phyloP scores from a whole-genome alignment of 352 stramenopile genomes.

The Globisporangium abappressorium region DNA sequence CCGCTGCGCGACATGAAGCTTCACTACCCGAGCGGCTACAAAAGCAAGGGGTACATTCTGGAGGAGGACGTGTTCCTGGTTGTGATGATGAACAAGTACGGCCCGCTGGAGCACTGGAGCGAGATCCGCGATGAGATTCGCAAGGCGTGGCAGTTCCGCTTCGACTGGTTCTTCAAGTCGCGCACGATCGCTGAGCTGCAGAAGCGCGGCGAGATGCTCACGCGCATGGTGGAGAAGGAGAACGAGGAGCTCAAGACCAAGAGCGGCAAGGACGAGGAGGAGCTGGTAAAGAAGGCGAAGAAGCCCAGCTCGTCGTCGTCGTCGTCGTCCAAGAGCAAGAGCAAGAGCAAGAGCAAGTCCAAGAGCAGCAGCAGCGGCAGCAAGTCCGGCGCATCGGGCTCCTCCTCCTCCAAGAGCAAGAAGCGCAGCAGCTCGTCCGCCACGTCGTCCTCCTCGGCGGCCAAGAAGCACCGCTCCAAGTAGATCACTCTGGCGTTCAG shows the following conservation, averaged over 20 bases:
- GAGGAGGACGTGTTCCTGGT: conserved; percentile 99
- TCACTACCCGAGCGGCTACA: conserved; percentile 86
- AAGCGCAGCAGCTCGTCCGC: conserved; percentile 55
- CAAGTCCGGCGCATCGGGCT: conserved; percentile 17
- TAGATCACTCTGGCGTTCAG: conserved; percentile 17
- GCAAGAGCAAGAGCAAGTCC: conserved; percentile 47
- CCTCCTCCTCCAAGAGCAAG: conserved; percentile 39
- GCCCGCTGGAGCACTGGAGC: conserved; percentile 94
- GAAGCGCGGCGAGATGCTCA: conserved; percentile 95
- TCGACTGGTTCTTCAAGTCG: conserved; percentile 99
- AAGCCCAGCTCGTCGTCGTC: conserved; percentile 60
- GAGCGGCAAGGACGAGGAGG: conserved; percentile 66
- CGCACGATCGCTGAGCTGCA: conserved; percentile 96
- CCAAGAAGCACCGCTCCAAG: conserved; percentile 75
- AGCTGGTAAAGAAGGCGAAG: conserved; percentile 77
- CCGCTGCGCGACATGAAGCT: conserved; percentile 88
- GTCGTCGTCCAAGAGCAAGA: conserved; percentile 46
- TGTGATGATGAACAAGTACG: conserved; percentile 98
- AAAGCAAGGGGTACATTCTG: conserved; percentile 94
- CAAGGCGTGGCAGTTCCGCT: conserved; percentile 98
- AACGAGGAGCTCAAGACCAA: conserved; percentile 87
- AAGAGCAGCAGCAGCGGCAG: conserved; percentile 51
- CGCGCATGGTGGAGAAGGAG: conserved; percentile 94
- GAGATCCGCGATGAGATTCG: conserved; percentile 97
- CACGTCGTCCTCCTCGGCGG: conserved; percentile 40